Percentiles rank a stretch among this genome's conserved stretches.
Conservation (phyloP, 2,329 filamentous ascomycete genomes). For the Daldinia sp. region DNA sequence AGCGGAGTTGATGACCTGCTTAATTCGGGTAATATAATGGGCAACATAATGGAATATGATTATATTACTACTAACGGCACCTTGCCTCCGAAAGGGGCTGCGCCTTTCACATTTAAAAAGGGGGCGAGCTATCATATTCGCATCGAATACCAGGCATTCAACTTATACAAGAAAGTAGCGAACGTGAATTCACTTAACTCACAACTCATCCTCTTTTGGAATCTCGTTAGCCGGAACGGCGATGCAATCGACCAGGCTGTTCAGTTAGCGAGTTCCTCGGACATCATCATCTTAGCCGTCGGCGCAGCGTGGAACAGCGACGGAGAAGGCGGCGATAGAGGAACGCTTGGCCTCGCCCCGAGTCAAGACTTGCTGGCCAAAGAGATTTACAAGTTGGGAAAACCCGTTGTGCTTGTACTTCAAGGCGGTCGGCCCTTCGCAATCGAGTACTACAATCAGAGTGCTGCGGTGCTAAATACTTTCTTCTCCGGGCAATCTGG, state of each 20-base stretch:
- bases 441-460: slow-evolving; percentile 55
- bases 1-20: slow-evolving; percentile 47
- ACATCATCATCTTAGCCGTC: slow-evolving; percentile 56
- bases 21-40: slow-evolving; percentile 52
- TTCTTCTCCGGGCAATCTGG: slow-evolving; percentile 54
- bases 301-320: slow-evolving; percentile 61
- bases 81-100: slow-evolving; percentile 53
- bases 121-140: slow-evolving; percentile 53
- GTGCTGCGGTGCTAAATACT: slow-evolving; percentile 56
- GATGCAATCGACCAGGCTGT: slow-evolving; percentile 52
- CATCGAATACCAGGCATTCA: slow-evolving; percentile 59
- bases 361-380: slow-evolving; percentile 55
- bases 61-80: slow-evolving; percentile 55
- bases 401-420: slow-evolving; percentile 57
- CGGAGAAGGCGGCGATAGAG: slow-evolving; percentile 58
- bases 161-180: slow-evolving; percentile 55
- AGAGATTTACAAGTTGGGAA: slow-evolving; percentile 54
- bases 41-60: slow-evolving; percentile 56
- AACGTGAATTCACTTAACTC: slow-evolving; percentile 58
- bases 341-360: slow-evolving; percentile 53
- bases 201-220: slow-evolving; percentile 60
- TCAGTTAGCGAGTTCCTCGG: slow-evolving; percentile 52
- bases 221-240: slow-evolving; percentile 55
- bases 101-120: slow-evolving; percentile 55
- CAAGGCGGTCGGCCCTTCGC: slow-evolving; percentile 58